phyloP scores from a whole-genome alignment of 805 yeast species.

The Cyberlindnera mrakii region DNA sequence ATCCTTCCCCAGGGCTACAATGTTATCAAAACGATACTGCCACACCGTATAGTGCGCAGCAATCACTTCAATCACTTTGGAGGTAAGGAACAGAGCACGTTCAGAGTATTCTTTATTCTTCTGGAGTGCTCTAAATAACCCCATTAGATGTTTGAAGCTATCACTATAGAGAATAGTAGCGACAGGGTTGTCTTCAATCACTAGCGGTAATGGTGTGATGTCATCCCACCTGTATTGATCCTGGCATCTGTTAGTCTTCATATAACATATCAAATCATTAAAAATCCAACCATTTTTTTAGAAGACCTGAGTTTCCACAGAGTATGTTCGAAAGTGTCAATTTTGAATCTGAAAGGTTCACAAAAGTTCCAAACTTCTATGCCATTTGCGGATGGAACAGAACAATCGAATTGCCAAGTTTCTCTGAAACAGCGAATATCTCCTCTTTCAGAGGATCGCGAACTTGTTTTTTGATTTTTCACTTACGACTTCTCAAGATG shows the following conservation, averaged over 20 bases:
- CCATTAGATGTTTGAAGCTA: slow-evolving; percentile 61
- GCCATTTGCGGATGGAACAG: too few species aligned
- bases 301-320: too few species aligned
- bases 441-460: too few species aligned
- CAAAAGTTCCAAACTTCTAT: too few species aligned
- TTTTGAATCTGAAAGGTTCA: too few species aligned
- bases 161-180: slow-evolving; percentile 68
- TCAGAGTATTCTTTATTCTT: slow-evolving; percentile 54
- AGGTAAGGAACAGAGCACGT: slow-evolving; percentile 66
- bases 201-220: slow-evolving; percentile 35
- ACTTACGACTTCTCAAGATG: too few species aligned
- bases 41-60: slow-evolving; percentile 94
- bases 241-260: slow-evolving; percentile 3
- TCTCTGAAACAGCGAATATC: too few species aligned
- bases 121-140: slow-evolving; percentile 55
- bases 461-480: too few species aligned
- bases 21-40: slow-evolving; percentile 59
- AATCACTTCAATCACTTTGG: slow-evolving; percentile 53
- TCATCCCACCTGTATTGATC: slow-evolving; percentile 34
- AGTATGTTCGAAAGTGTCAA: too few species aligned
- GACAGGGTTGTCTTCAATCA: slow-evolving; percentile 39
- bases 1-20: slow-evolving; percentile 32
- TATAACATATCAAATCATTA: too few species aligned
- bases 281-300: too few species aligned
- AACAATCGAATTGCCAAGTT: too few species aligned